Conservation (phyloP, 1,284 basidiomycete genomes). For the Chondrostereum purpureum region DNA sequence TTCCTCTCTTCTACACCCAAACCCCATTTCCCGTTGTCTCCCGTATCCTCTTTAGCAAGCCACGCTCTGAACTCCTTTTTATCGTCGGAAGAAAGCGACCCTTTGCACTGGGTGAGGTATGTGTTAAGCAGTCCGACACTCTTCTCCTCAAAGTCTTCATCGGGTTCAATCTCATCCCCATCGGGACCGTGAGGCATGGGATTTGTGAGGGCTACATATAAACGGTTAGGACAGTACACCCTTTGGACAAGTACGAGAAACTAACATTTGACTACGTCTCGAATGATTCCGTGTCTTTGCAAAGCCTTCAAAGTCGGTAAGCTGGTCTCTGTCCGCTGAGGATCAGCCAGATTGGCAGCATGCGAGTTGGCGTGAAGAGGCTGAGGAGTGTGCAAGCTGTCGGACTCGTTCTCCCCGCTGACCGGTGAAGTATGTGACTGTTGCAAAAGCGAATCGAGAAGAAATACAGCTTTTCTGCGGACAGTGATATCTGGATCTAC, state of each 20-base stretch:
- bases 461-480: slow-evolving; percentile 80
- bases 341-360: slow-evolving; percentile 48
- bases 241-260: not conserved
- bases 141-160: slow-evolving; percentile 82
- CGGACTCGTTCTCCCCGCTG: slow-evolving; percentile 15
- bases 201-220: slow-evolving; percentile 31
- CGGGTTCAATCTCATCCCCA: slow-evolving; percentile 57
- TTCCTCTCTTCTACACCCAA: not conserved
- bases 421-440: slow-evolving; percentile 58
- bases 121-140: slow-evolving; percentile 42
- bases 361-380: slow-evolving; percentile 64
- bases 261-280: slow-evolving; percentile 30
- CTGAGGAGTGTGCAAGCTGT: slow-evolving; percentile 14
- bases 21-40: not conserved
- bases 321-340: slow-evolving; percentile 44
- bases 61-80: not conserved
- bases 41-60: not conserved
- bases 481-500: slow-evolving; percentile 74
- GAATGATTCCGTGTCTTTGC: slow-evolving; percentile 35
- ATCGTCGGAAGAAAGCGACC: not conserved
- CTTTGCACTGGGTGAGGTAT: not conserved
- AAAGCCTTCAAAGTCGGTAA: slow-evolving; percentile 43
- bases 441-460: slow-evolving; percentile 56
- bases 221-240: slow-evolving; percentile 21
- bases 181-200: slow-evolving; percentile 62